Percentiles rank a stretch among this genome's conserved stretches.
Evolutionary conservation across 2,329 filamentous ascomycete genomes (phyloP).

Genomic region (Trichophaea hybrida): DNA sequence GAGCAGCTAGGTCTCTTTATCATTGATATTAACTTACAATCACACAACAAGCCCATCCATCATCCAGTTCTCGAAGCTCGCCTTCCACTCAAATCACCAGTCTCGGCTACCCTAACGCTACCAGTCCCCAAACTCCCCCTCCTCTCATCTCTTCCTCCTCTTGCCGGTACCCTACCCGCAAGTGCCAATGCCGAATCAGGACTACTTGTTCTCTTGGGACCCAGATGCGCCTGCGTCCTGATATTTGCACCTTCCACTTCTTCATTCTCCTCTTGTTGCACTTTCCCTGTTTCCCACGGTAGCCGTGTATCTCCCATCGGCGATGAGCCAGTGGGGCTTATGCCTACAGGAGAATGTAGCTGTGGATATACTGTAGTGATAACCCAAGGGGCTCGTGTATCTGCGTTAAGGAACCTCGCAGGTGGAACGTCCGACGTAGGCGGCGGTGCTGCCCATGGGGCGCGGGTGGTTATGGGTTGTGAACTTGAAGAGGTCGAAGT

Average conservation of each 20-base stretch:
- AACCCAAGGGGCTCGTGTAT: slow-evolving; percentile 15
- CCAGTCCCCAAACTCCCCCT: slow-evolving; percentile 18
- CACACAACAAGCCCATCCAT: not conserved
- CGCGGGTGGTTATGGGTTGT: slow-evolving; percentile 1
- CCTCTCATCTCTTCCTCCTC: slow-evolving; percentile 11
- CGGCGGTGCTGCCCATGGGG: slow-evolving; percentile 10
- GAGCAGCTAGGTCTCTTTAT: too few species aligned
- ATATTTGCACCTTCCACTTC: not conserved
- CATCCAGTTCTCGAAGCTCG: not conserved
- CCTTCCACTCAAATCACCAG: slow-evolving; percentile 19
- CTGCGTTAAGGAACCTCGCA: slow-evolving; percentile 3
- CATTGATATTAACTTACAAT: too few species aligned
- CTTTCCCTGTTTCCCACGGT: not conserved
- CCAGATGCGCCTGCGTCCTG: slow-evolving; percentile 16
- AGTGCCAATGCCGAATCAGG: slow-evolving; percentile 18
- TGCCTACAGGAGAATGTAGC: not conserved
- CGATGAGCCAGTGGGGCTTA: not conserved
- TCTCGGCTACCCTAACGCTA: slow-evolving; percentile 23
- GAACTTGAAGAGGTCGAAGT: not conserved
- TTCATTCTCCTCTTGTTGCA: not conserved
- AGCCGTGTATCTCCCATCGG: not conserved
- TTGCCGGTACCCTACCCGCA: not conserved
- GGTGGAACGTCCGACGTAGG: slow-evolving; percentile 4
- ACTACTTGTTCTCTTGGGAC: slow-evolving; percentile 17
- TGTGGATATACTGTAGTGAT: not conserved